These are phyloP conservation scores for Termitomyces titanicus DNA, from an alignment of 768 basidiomycete genomes.

Conservation along the genomic window DNA sequence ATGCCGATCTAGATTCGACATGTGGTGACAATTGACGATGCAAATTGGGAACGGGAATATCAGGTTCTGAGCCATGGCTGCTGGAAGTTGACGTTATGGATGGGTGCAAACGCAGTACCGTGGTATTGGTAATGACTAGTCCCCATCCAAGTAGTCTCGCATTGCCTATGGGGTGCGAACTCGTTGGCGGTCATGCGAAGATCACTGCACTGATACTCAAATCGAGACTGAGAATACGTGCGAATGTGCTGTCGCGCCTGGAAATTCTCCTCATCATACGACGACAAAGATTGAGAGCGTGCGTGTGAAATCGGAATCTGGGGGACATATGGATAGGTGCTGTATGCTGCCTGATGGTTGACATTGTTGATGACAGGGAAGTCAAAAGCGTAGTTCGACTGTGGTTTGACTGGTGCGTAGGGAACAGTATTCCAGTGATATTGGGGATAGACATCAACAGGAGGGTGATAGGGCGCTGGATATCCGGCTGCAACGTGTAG, in stretches of 20 bases:
- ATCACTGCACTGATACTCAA: constrained; percentile 50
- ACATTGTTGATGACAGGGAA: constrained; percentile 27
- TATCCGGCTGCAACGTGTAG: constrained; percentile 34
- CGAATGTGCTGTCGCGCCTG: constrained; percentile 47
- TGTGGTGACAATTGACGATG: constrained; percentile 7
- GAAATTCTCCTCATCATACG: constrained; percentile 48
- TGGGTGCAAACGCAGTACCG: constrained; percentile 40
- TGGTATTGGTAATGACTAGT: constrained; percentile 36
- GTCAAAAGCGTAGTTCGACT: constrained; percentile 36
- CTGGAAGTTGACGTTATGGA: constrained; percentile 40
- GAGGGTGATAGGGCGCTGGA: constrained; percentile 29
- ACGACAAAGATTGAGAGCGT: constrained; percentile 55
- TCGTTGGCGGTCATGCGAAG: constrained; percentile 40
- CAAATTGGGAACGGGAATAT: constrained; percentile 18
- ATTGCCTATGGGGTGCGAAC: constrained; percentile 30
- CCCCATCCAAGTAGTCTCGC: constrained; percentile 41
- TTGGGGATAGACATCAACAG: constrained; percentile 29
- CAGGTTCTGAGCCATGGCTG: constrained; percentile 49
- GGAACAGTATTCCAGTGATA: constrained; percentile 38
- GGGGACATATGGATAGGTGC: constrained; percentile 33
- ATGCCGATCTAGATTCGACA: constrained; percentile 27
- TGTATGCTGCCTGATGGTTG: constrained; percentile 30
- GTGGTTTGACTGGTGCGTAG: constrained; percentile 35
- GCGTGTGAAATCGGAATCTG: constrained; percentile 40
- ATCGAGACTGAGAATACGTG: constrained; percentile 58